A percentile compares a stretch with the other conserved stretches of the same genome.
These are phyloP conservation scores for Clitoria ternatea DNA, from an alignment of 306 rosid species.

Conservation along the genomic window DNA sequence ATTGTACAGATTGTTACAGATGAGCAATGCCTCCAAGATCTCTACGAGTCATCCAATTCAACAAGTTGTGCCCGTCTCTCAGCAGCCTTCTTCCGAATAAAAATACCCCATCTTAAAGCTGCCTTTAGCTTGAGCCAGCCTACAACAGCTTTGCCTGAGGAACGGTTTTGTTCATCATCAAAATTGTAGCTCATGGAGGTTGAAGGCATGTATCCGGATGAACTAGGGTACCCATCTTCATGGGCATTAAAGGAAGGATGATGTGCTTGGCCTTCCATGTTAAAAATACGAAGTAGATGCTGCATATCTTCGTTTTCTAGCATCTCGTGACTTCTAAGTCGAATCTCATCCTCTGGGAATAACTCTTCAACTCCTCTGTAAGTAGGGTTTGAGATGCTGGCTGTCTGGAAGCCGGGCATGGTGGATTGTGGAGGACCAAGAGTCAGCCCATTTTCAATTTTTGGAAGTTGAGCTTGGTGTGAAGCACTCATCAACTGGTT, in stretches of 20 bases:
- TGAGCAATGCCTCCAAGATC: conserved; percentile 28
- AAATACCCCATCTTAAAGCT: conserved; percentile 90
- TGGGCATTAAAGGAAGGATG: conserved; percentile 37
- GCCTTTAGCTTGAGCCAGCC: conserved; percentile 97
- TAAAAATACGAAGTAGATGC: conserved; percentile 58
- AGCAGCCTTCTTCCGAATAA: conserved; percentile 75
- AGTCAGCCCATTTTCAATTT: conserved; percentile 42
- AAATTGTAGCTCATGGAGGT: conserved; percentile 44
- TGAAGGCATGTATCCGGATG: conserved; percentile 47
- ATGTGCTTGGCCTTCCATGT: conserved; percentile 53
- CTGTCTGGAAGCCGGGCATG: conserved; percentile 45
- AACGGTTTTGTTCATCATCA: conserved; percentile 56
- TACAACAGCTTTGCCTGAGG: conserved; percentile 87
- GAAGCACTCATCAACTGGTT: conserved; percentile 53
- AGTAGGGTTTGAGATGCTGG: conserved; percentile 45
- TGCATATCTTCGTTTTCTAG: conserved; percentile 92
- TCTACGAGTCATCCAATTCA: conserved; percentile 73
- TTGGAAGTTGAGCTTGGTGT: conserved; percentile 46
- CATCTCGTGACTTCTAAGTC: conserved; percentile 76
- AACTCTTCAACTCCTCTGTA: conserved; percentile 56
- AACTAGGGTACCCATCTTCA: conserved; percentile 48
- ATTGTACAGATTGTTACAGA: conserved; percentile 21
- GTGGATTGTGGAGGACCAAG: conserved; percentile 45
- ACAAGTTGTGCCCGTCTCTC: conserved; percentile 89
- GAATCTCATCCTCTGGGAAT: conserved; percentile 82